phyloP scores from a whole-genome alignment of 2,329 filamentous ascomycete genomes.

The Bipolaris bicolor region DNA sequence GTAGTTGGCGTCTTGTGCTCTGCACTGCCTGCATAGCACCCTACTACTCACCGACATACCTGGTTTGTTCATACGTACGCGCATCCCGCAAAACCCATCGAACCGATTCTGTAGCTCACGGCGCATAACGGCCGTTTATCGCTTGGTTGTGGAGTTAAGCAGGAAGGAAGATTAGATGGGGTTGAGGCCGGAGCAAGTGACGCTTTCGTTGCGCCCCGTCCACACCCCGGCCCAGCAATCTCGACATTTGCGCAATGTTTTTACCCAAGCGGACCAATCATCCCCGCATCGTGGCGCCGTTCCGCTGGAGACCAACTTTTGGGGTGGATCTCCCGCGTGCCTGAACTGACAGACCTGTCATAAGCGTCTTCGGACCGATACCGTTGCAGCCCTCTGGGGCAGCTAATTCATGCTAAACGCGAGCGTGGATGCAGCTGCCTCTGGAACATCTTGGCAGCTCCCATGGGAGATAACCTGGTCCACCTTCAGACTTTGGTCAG shows the following conservation, averaged over 20 bases:
- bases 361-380: slow-evolving; percentile 18
- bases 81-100: too few relatives aligned
- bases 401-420: slow-evolving; percentile 17
- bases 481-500: slow-evolving; percentile 9
- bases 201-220: not conserved
- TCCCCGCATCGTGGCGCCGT: not conserved
- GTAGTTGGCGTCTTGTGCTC: not conserved
- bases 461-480: slow-evolving; percentile 10
- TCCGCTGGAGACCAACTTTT: slow-evolving; percentile 1
- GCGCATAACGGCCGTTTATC: not conserved
- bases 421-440: slow-evolving; percentile 3
- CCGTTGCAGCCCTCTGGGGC: slow-evolving; percentile 3
- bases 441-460: slow-evolving; percentile 17
- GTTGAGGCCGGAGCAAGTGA: not conserved
- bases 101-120: not conserved
- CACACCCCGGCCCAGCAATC: slow-evolving; percentile 5
- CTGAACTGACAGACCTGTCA: slow-evolving; percentile 16
- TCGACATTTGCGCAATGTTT: slow-evolving; percentile 4
- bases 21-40: not conserved
- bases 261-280: slow-evolving; percentile 5
- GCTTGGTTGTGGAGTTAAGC: not conserved
- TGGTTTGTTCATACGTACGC: too few relatives aligned
- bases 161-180: not conserved
- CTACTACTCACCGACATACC: too few relatives aligned
- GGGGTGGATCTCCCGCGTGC: slow-evolving; percentile 9